Conservation (phyloP, 305 asterid species). For the Solanum hybrid region DNA sequence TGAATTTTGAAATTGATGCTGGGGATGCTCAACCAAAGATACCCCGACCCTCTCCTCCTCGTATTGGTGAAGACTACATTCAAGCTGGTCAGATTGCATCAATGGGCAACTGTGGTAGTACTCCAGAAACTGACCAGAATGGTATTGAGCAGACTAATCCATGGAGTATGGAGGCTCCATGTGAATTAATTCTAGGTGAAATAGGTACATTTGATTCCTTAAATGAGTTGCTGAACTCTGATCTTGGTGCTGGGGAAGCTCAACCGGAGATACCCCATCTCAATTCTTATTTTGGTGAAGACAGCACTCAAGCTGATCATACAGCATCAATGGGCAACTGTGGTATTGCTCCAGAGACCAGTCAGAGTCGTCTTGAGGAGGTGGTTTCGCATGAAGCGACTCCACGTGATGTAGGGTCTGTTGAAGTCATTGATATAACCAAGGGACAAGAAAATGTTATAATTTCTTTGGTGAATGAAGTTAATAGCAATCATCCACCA, state of each 20-base stretch:
- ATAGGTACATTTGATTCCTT: constrained; percentile 17
- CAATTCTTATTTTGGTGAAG: constrained; percentile 27
- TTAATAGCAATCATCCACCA: constrained; percentile 49
- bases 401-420: constrained; percentile 22
- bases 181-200: constrained; percentile 26
- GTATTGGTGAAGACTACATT: constrained; percentile 17
- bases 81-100: constrained; percentile 23
- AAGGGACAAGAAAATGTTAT: constrained; percentile 74
- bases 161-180: constrained; percentile 27
- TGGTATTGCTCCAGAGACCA: constrained; percentile 18
- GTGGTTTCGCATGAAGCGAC: constrained; percentile 21
- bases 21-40: neutral
- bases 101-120: constrained; percentile 19
- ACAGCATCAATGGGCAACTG: constrained; percentile 19
- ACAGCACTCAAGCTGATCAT: constrained; percentile 19
- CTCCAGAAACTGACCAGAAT: constrained; percentile 22
- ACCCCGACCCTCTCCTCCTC: constrained; percentile 18
- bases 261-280: neutral
- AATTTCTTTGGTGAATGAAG: constrained; percentile 54
- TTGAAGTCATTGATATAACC: constrained; percentile 55
- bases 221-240: constrained; percentile 17
- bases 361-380: constrained; percentile 26
- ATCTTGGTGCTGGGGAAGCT: constrained; percentile 21
- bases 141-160: constrained; percentile 24
- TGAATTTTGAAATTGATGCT: constrained; percentile 24